phyloP scores from a whole-genome alignment of 345 rosid species.

The Turnera subulata region DNA sequence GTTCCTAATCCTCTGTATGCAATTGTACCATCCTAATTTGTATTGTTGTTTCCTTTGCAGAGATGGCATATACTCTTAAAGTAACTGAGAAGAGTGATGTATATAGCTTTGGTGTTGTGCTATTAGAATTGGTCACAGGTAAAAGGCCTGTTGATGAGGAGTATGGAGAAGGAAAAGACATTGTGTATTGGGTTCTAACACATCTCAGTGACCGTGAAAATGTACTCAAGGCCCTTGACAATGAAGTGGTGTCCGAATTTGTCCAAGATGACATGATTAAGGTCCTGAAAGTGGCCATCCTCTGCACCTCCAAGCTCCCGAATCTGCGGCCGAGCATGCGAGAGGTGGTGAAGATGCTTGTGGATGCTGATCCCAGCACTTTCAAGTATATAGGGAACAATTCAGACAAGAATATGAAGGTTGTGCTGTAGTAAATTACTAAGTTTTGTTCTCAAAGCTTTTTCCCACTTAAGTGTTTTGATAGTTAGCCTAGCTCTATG shows the following conservation, averaged over 20 bases:
- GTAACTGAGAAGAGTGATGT: conserved; percentile 78
- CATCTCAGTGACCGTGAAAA: conserved; percentile 48
- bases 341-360: conserved; percentile 74
- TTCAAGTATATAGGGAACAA: conserved; percentile 24
- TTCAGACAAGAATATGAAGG: conserved; percentile 17
- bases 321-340: conserved; percentile 71
- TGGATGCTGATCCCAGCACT: conserved; percentile 54
- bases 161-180: conserved; percentile 75
- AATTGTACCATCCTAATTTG: conserved; percentile 1
- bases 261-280: conserved; percentile 59
- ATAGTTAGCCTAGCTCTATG: too few relatives aligned
- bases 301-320: conserved; percentile 81
- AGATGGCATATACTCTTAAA: conserved; percentile 70
- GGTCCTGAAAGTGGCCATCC: conserved; percentile 61
- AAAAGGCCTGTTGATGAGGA: conserved; percentile 58
- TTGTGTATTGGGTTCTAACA: conserved; percentile 62
- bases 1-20: too few relatives aligned
- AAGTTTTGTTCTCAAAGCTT: not conserved
- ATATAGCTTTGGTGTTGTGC: conserved; percentile 84
- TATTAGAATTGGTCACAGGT: conserved; percentile 60
- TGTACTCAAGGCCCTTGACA: conserved; percentile 51
- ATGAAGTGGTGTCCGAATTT: conserved; percentile 29
- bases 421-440: conserved; percentile 9
- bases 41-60: conserved; percentile 31
- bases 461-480: too few relatives aligned